phyloP scores from a whole-genome alignment of 2,329 filamentous ascomycete species.

The Alternaria consortialis region DNA sequence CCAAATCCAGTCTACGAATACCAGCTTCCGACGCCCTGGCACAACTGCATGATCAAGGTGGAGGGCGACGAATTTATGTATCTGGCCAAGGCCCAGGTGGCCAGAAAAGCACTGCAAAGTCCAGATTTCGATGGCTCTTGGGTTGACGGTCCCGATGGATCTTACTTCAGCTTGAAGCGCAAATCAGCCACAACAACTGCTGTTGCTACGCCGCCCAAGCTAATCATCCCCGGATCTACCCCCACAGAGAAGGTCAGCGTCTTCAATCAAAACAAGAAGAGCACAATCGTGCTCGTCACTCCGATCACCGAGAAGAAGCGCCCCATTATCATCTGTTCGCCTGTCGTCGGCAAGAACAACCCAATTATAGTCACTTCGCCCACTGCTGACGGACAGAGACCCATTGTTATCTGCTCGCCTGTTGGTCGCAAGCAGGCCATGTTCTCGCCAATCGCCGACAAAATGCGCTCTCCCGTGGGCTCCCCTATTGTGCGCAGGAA shows the following conservation, averaged over 20 bases:
- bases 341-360: slow-evolving; percentile 34
- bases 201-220: slow-evolving; percentile 15
- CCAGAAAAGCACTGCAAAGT: slow-evolving; percentile 33
- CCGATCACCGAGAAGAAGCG: slow-evolving; percentile 32
- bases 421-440: slow-evolving; percentile 25
- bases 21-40: slow-evolving; percentile 56
- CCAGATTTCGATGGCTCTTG: slow-evolving; percentile 36
- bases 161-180: slow-evolving; percentile 37
- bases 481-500: slow-evolving; percentile 33
- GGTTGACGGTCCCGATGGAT: slow-evolving; percentile 38
- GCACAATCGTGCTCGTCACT: slow-evolving; percentile 31
- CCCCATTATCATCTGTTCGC: slow-evolving; percentile 38
- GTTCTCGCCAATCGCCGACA: slow-evolving; percentile 31
- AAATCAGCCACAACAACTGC: slow-evolving; percentile 13
- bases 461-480: slow-evolving; percentile 32
- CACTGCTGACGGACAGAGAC: slow-evolving; percentile 23
- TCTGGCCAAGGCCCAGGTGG: slow-evolving; percentile 37
- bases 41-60: slow-evolving; percentile 53
- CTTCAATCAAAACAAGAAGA: slow-evolving; percentile 34
- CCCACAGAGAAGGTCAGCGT: slow-evolving; percentile 30
- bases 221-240: slow-evolving; percentile 22
- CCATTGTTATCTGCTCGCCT: slow-evolving; percentile 35
- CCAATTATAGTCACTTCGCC: slow-evolving; percentile 32
- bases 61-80: slow-evolving; percentile 43
- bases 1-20: slow-evolving; percentile 40